Base-by-base conservation (phyloP, 2,329 filamentous ascomycete species). In the Ceratocystis albifundus region DNA sequence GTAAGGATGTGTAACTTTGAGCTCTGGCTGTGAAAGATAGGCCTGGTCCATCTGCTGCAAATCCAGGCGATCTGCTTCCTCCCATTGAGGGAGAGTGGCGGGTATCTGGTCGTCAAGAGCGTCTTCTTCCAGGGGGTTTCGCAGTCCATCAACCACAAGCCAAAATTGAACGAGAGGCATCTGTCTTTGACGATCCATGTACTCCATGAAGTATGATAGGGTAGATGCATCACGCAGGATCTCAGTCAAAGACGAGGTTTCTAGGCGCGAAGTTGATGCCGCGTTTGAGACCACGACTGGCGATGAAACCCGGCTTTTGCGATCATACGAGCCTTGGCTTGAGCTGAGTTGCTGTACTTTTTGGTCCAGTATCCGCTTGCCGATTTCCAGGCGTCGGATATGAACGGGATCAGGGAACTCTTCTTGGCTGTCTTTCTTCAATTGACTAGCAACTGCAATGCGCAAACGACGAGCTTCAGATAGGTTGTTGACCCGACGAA, bases 201-300 rank as follows among this genome's bases (percentile, higher is more conserved):
- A 97, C 74, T 99, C 94, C 94, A 99, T 99, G 77, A 99, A 97
- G 74, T 96, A 99, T 1, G 94, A 97, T 7, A 99, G 80, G 0
- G 90, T 93, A 0, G 93, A 88, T 1, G 94, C 84, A 74, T 95
- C 91, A 70, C 92, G 88, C 67, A 99, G 80, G n/a, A 99, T 81
- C 70, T 97, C 91, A 12, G 87, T 84, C 1, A 97, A 79, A 0
- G 89, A 86, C 6, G 88, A 87, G 71, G 88, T 88, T 69, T 91
- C 87, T 48, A 92, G 78, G 57, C 81, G 82, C 1, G 88, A 88
- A n/a, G 82, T 76, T 15, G 75, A 74, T 1, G 74, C 73, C 6
- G 73, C 71, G 64, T 75, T 71, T 1, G 69, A 61, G 4, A 71
- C 69, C 6, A 71, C 20, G 4, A 22, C 57, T 25, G 67, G 4